These are phyloP conservation scores for Oropetium thomaeum DNA, from an alignment of 176 grass and related monocot genomes.

Conservation along the genomic window DNA sequence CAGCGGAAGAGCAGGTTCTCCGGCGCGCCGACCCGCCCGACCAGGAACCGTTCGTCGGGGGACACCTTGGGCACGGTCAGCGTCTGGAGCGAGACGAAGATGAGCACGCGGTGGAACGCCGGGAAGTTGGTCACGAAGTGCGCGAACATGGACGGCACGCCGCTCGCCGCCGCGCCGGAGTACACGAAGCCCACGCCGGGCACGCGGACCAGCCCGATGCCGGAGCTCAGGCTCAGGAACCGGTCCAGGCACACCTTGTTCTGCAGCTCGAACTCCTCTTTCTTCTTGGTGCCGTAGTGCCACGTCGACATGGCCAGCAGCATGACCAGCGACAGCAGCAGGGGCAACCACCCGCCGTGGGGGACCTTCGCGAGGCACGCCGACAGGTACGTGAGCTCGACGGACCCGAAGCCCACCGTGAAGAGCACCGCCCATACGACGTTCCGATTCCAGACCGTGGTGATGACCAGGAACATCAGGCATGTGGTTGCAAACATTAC, in stretches of 20 bases:
- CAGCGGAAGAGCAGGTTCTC: constrained; percentile 58
- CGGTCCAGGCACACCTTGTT: constrained; percentile 72
- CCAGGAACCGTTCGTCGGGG: constrained; percentile 52
- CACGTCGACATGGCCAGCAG: constrained; percentile 66
- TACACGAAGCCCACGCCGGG: constrained; percentile 75
- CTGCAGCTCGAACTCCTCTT: constrained; percentile 69
- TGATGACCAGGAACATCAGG: constrained; percentile 89
- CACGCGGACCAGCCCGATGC: constrained; percentile 66
- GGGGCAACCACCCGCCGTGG: constrained; percentile 78
- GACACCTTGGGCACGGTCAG: constrained; percentile 72
- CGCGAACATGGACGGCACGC: constrained; percentile 80
- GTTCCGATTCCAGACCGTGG: constrained; percentile 59
- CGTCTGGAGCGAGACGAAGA: constrained; percentile 77
- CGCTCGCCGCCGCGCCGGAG: constrained; percentile 39
- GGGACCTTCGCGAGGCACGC: constrained; percentile 65
- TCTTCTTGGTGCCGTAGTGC: constrained; percentile 88
- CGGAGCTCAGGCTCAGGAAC: constrained; percentile 57
- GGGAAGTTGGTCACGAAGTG: constrained; percentile 97
- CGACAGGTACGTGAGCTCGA: constrained; percentile 72
- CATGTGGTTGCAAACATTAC: constrained; percentile 90
- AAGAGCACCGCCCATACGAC: constrained; percentile 51
- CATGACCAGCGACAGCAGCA: constrained; percentile 56
- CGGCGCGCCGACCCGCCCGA: constrained; percentile 57
- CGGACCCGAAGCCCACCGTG: constrained; percentile 57
- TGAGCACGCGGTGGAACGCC: constrained; percentile 76